Evolutionary conservation across 1,139 yeast species (phyloP).

Genomic region (Geotrichum aggregatum): DNA sequence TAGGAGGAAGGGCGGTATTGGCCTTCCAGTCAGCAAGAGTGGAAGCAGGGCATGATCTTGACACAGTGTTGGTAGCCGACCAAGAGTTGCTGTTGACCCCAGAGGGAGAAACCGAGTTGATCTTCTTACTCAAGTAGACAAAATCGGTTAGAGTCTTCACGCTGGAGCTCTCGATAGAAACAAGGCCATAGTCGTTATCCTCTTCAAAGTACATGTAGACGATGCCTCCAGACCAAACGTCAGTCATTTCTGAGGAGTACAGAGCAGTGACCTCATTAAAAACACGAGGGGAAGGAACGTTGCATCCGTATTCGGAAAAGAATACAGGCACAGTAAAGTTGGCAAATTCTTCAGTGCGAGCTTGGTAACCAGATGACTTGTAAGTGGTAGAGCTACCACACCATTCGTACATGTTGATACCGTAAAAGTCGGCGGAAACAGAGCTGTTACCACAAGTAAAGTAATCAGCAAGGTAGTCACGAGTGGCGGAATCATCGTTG

Average conservation of each 20-base stretch:
- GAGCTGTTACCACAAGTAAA: slow-evolving; percentile 66
- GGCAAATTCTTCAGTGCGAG: slow-evolving; percentile 64
- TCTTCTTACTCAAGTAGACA: slow-evolving; percentile 49
- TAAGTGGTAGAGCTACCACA: slow-evolving; percentile 76
- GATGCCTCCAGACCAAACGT: slow-evolving; percentile 86
- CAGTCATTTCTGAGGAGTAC: slow-evolving; percentile 56
- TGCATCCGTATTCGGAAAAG: slow-evolving; percentile 93
- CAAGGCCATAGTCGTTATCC: slow-evolving; percentile 83
- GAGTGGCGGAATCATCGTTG: slow-evolving; percentile 70
- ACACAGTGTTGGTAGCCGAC: slow-evolving; percentile 46
- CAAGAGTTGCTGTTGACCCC: slow-evolving; percentile 50
- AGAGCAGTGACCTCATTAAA: slow-evolving; percentile 65
- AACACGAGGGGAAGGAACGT: slow-evolving; percentile 59
- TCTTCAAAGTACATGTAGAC: slow-evolving; percentile 91
- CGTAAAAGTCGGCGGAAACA: slow-evolving; percentile 82
- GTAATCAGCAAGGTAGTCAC: slow-evolving; percentile 60
- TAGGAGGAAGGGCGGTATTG: slow-evolving; percentile 57
- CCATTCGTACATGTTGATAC: slow-evolving; percentile 96
- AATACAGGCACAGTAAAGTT: slow-evolving; percentile 71
- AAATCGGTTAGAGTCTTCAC: slow-evolving; percentile 51
- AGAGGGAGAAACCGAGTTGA: slow-evolving; percentile 57
- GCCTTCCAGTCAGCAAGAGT: slow-evolving; percentile 52
- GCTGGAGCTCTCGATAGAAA: slow-evolving; percentile 44
- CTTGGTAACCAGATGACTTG: slow-evolving; percentile 73
- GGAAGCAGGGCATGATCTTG: slow-evolving; percentile 50